Evolutionary conservation across 768 basidiomycete genomes (phyloP), one percentile per base, ranked within the genome.

Genomic region (Mycena filopes): DNA sequence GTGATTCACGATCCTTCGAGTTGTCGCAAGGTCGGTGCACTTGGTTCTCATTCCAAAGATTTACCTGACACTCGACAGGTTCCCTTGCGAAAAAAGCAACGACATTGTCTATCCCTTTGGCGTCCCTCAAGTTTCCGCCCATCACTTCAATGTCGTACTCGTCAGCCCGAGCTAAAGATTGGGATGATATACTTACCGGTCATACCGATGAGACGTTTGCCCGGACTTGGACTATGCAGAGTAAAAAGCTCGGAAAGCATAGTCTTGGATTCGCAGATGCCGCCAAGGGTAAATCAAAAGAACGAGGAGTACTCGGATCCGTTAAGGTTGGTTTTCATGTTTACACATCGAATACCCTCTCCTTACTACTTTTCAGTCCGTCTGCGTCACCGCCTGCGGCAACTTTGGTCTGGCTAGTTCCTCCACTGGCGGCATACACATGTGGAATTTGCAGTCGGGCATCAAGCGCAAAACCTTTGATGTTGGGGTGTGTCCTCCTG

Each of bases 401-500:
- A 99, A 99, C 73, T 99, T 98, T 74, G 94, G 93, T 29, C 76
- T 99, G 13, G 94, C 88, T 4, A 89, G 95, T 26, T 91, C 92
- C 1, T 93, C 93, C 2, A 90, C 87, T 0, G 93, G 94, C 2
- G 84, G 83, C 26, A 91, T 99, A 41, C 77, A 88, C 62, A 90
- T 96, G 90, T 99, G 95, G 92, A 99, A 98, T 74, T 89, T 99
- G 89, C 97, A 99, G 77, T 95, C 93, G 4, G 98, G 98, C 2
- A 85, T 96, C 62, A 86, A 87, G 70, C 84, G 97, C 47, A 93
- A 92, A 78, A 83, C 85, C 2, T 98, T 93, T 75, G 80, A 83
- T 65, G 72, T 97, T 25, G 91, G 90, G 0, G 76, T 84, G 23
- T 86, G 84, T 71, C 91, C 91, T 25, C 76, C 83, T 23, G 87